Evolutionary conservation across 768 basidiomycete genomes (phyloP).

Genomic region (Xerocomellus amylosporus): DNA sequence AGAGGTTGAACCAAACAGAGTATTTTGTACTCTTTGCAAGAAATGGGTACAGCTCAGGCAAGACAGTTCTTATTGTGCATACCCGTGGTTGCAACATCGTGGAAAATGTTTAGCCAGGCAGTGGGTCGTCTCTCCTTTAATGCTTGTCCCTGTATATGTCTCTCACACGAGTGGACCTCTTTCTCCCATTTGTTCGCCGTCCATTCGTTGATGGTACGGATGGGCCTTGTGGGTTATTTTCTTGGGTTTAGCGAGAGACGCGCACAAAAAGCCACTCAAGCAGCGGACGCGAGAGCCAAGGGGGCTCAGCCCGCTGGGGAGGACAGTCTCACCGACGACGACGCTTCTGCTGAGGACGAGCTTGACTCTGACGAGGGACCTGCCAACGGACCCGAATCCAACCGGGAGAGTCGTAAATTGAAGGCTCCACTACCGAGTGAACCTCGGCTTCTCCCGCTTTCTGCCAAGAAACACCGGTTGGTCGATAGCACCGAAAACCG

Average conservation of each 20-base stretch:
- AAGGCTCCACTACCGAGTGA: constrained; percentile 24
- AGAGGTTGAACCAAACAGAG: constrained; percentile 69
- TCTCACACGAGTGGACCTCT: constrained; percentile 12
- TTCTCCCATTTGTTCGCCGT: background rate
- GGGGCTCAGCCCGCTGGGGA: constrained; percentile 26
- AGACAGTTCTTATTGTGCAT: constrained; percentile 75
- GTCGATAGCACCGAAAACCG: constrained; percentile 18
- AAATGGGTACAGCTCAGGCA: constrained; percentile 84
- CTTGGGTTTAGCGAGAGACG: constrained; percentile 47
- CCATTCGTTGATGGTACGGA: constrained; percentile 1
- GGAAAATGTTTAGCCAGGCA: constrained; percentile 70
- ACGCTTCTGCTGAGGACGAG: constrained; percentile 33
- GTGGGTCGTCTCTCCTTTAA: constrained; percentile 41
- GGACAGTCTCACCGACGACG: constrained; percentile 32
- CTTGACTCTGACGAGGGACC: constrained; percentile 37
- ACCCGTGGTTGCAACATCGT: constrained; percentile 79
- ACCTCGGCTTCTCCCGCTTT: constrained; percentile 11
- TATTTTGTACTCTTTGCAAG: constrained; percentile 71
- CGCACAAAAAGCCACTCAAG: constrained; percentile 52
- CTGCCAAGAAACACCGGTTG: constrained; percentile 26
- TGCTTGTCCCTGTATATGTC: background rate
- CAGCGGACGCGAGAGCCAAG: constrained; percentile 45
- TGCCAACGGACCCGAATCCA: constrained; percentile 21
- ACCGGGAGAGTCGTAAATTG: constrained; percentile 23
- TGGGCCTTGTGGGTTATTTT: background rate